Percentiles rank a stretch among this genome's conserved stretches.
Conservation (phyloP, 768 basidiomycete species). For the Boletus pseudopeckii region DNA sequence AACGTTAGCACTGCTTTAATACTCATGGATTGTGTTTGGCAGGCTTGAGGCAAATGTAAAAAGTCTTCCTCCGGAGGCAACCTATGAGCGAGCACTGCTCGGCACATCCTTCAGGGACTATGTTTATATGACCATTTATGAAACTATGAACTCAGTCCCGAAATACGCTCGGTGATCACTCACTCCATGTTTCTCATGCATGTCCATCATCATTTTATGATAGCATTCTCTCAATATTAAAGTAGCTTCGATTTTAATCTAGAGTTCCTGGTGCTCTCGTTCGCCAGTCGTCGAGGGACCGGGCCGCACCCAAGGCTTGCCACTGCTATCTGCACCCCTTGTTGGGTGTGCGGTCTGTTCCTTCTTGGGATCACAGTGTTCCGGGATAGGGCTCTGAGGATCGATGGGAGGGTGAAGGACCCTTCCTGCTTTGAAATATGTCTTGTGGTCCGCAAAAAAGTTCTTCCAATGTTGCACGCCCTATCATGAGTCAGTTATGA, state of each 20-base stretch:
- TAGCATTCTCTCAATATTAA: constrained; percentile 11
- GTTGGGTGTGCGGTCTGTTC: constrained; percentile 29
- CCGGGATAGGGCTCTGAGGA: constrained; percentile 68
- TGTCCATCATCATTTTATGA: constrained; percentile 22
- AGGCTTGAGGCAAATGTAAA: constrained; percentile 26
- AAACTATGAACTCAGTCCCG: constrained; percentile 13
- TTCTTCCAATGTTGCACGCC: constrained; percentile 84
- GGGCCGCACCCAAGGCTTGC: constrained; percentile 27
- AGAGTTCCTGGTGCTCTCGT: constrained; percentile 28
- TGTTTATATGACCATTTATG: constrained; percentile 28
- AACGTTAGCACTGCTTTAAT: constrained; percentile 7
- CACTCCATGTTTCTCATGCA: constrained; percentile 23
- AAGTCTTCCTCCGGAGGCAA: neutral
- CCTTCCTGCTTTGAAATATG: constrained; percentile 73
- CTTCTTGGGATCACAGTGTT: constrained; percentile 70
- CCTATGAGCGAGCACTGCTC: neutral
- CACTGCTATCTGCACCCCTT: constrained; percentile 26
- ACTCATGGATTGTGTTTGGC: constrained; percentile 24
- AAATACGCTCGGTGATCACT: constrained; percentile 7
- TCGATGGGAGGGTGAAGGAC: constrained; percentile 77
- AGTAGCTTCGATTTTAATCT: constrained; percentile 21
- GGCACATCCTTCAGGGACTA: constrained; percentile 17
- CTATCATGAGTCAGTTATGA: constrained; percentile 36
- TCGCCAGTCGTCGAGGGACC: constrained; percentile 8
- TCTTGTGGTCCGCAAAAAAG: constrained; percentile 80